Evolutionary conservation across 495 filamentous ascomycete genomes (phyloP).

Genomic region (Cercophora sp.): DNA sequence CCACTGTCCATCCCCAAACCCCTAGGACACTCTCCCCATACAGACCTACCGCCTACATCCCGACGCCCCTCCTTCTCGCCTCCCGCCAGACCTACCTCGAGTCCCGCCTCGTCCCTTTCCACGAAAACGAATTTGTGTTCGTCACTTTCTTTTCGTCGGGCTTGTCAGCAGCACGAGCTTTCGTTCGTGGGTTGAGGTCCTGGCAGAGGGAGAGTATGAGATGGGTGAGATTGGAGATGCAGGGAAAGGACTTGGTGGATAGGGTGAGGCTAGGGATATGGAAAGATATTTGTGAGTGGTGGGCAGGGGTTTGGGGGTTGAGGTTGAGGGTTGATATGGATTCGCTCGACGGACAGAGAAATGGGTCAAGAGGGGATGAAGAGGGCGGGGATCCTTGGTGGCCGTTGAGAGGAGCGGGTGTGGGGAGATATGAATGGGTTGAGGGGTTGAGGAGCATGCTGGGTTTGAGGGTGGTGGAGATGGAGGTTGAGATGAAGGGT

Average conservation of each 20-base stretch:
- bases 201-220: constrained; percentile 37
- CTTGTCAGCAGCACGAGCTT: constrained; percentile 24
- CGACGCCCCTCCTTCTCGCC: constrained; percentile 25
- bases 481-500: constrained; percentile 14
- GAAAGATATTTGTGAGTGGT: constrained; percentile 27
- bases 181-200: constrained; percentile 16
- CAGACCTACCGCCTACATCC: constrained; percentile 28
- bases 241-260: constrained; percentile 16
- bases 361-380: background rate
- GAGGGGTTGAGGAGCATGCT: constrained; percentile 20
- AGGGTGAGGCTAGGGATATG: constrained; percentile 21
- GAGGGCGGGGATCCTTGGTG: background rate
- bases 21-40: constrained; percentile 23
- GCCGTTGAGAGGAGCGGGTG: constrained; percentile 11
- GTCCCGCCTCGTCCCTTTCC: constrained; percentile 28
- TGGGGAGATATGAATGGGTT: constrained; percentile 19
- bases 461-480: constrained; percentile 3
- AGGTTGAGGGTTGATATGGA: constrained; percentile 12
- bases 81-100: constrained; percentile 33
- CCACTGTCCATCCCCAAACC: too few species aligned
- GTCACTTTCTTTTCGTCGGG: constrained; percentile 34
- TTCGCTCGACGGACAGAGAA: constrained; percentile 1
- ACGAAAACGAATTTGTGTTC: constrained; percentile 37
- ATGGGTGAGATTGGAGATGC: constrained; percentile 28
- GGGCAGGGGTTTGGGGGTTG: constrained; percentile 17